These are phyloP conservation scores for Penstemon davidsonii DNA, from an alignment of 257 asterid genomes.

Conservation along the genomic window DNA sequence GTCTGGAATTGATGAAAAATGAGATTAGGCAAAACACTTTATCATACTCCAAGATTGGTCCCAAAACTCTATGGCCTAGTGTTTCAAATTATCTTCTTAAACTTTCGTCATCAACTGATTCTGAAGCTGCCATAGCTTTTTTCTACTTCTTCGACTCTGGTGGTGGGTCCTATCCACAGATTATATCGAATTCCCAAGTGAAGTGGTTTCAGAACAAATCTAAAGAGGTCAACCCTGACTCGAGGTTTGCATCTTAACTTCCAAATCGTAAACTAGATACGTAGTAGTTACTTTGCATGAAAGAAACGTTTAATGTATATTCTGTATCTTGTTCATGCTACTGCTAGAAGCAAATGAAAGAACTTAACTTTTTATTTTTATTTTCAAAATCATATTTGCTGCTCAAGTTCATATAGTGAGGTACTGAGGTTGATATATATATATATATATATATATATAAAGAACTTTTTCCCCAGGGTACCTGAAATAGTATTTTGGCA, in stretches of 20 bases:
- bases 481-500: conserved; percentile 94
- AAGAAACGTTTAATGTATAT: not conserved
- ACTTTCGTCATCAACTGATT: conserved; percentile 45
- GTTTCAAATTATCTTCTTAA: conserved; percentile 75
- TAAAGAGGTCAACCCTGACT: conserved; percentile 58
- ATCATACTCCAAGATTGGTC: conserved; percentile 62
- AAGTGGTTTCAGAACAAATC: conserved; percentile 68
- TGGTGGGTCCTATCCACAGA: conserved; percentile 89
- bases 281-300: too few relatives aligned
- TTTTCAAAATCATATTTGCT: too few relatives aligned
- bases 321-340: not conserved
- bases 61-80: conserved; percentile 68
- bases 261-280: too few relatives aligned
- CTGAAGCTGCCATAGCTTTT: conserved; percentile 41
- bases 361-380: too few relatives aligned
- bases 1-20: conserved; percentile 57
- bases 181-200: conserved; percentile 71
- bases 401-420: too few relatives aligned
- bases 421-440: too few relatives aligned
- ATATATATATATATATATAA: not conserved
- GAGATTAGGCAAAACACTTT: conserved; percentile 47
- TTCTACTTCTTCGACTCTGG: conserved; percentile 94
- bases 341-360: too few relatives aligned
- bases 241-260: conserved; percentile 43
- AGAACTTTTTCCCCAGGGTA: conserved; percentile 41